Evolutionary conservation across 805 yeast species (phyloP).

Genomic region (Spathaspora boniae): DNA sequence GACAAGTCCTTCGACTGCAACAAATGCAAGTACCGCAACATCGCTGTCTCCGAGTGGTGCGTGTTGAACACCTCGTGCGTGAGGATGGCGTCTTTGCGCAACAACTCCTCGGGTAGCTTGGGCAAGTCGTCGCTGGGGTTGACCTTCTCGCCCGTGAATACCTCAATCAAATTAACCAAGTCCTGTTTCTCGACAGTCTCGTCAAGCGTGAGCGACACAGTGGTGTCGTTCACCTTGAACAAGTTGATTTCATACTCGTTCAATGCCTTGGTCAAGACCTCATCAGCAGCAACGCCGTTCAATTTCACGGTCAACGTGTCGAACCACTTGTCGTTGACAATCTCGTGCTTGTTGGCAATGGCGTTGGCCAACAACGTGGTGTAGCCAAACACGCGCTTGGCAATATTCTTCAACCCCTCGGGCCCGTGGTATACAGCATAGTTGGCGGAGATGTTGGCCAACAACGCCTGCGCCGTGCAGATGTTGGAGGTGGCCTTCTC

Average conservation of each 20-base stretch:
- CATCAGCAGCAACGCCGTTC: slow-evolving; percentile 49
- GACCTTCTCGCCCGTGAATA: slow-evolving; percentile 49
- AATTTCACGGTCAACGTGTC: slow-evolving; percentile 78
- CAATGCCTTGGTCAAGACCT: slow-evolving; percentile 56
- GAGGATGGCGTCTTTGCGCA: slow-evolving; percentile 59
- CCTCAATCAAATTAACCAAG: slow-evolving; percentile 48
- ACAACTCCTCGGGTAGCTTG: slow-evolving; percentile 43
- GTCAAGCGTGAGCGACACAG: slow-evolving; percentile 82
- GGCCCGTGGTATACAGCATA: slow-evolving; percentile 97
- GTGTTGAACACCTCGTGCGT: slow-evolving; percentile 76
- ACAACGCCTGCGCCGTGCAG: slow-evolving; percentile 95
- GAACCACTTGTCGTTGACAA: slow-evolving; percentile 67
- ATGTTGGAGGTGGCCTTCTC: slow-evolving; percentile 97
- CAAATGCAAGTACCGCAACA: slow-evolving; percentile 84
- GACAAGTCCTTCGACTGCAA: slow-evolving; percentile 87
- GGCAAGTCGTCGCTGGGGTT: slow-evolving; percentile 38
- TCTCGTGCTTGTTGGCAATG: slow-evolving; percentile 42
- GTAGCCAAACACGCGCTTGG: slow-evolving; percentile 68
- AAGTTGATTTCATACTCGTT: slow-evolving; percentile 67
- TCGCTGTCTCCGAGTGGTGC: slow-evolving; percentile 91
- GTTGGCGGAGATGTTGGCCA: slow-evolving; percentile 94
- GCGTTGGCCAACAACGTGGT: slow-evolving; percentile 68
- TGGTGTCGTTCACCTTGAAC: slow-evolving; percentile 55
- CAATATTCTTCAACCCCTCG: slow-evolving; percentile 74
- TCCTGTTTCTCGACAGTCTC: slow-evolving; percentile 75